A percentile compares a stretch with the other conserved stretches of the same genome.
phyloP scores from a whole-genome alignment of 352 stramenopile species.

The Globisporangium alternatum region DNA sequence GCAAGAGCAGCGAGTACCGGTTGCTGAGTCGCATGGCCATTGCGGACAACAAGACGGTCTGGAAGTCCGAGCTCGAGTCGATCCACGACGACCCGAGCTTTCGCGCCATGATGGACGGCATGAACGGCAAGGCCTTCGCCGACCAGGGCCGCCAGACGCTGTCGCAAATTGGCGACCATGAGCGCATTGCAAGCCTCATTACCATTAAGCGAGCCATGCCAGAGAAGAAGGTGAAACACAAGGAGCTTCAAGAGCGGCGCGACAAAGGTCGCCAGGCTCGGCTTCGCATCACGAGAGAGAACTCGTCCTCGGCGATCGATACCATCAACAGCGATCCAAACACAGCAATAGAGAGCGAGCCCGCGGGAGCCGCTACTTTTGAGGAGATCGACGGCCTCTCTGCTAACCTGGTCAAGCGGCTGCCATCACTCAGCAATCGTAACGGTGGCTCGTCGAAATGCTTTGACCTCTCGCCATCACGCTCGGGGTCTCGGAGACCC shows the following conservation, averaged over 20 bases:
- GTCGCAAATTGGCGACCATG: not conserved
- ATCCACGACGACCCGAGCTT: constrained; percentile 44
- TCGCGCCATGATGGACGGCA: constrained; percentile 4
- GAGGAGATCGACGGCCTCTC: constrained; percentile 9
- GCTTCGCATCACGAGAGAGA: constrained; percentile 23
- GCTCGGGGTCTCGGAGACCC: constrained; percentile 5
- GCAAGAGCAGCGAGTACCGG: constrained; percentile 55
- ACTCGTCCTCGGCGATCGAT: constrained; percentile 9
- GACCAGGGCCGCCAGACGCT: not conserved
- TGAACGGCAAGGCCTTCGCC: not conserved
- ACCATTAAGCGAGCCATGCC: constrained; percentile 25
- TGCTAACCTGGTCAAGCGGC: constrained; percentile 4
- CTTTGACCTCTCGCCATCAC: not conserved
- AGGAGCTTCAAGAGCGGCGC: constrained; percentile 52
- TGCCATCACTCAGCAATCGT: constrained; percentile 4
- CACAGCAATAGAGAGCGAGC: not conserved
- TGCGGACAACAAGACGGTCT: constrained; percentile 43
- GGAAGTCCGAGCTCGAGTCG: constrained; percentile 45
- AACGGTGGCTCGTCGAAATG: not conserved
- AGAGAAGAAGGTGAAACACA: constrained; percentile 66
- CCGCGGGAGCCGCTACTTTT: constrained; percentile 1
- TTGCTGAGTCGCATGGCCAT: constrained; percentile 55
- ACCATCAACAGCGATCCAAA: not conserved
- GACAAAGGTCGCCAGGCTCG: constrained; percentile 55
- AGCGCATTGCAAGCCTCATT: not conserved